Conservation (phyloP, 2,329 filamentous ascomycete genomes). For the Hypoxylon sp. region DNA sequence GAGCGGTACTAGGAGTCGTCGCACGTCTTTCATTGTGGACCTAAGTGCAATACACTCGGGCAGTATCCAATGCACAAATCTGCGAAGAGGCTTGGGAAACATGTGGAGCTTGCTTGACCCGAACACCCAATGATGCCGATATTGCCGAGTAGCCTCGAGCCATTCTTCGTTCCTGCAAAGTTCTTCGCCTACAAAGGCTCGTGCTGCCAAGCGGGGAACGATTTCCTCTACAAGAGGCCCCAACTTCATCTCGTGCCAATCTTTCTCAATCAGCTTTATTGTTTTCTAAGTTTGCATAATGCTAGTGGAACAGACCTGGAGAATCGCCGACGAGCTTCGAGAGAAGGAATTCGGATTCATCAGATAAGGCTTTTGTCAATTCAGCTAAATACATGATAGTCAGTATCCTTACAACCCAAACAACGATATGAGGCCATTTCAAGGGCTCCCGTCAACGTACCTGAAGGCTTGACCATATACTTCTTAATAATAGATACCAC, state of each 20-base stretch:
- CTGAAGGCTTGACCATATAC: slow-evolving; percentile 15
- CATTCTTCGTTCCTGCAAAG: slow-evolving; percentile 62
- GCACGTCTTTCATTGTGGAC: slow-evolving; percentile 50
- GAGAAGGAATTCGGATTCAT: slow-evolving; percentile 37
- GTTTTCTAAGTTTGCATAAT: neutral
- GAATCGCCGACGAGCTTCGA: slow-evolving; percentile 34
- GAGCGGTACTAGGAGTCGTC: slow-evolving; percentile 38
- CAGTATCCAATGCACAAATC: slow-evolving; percentile 60
- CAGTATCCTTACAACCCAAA: neutral
- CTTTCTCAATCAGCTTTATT: slow-evolving; percentile 46
- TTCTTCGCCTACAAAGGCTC: slow-evolving; percentile 62
- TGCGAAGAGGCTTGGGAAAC: slow-evolving; percentile 58
- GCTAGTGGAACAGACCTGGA: slow-evolving; percentile 26
- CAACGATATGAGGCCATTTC: neutral
- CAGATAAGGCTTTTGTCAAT: slow-evolving; percentile 38
- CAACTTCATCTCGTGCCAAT: slow-evolving; percentile 59
- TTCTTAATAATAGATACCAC: slow-evolving; percentile 15
- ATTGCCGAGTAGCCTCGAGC: slow-evolving; percentile 59
- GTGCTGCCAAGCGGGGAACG: slow-evolving; percentile 63
- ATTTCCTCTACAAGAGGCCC: slow-evolving; percentile 54
- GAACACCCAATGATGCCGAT: slow-evolving; percentile 55
- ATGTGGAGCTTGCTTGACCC: slow-evolving; percentile 54
- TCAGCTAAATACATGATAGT: slow-evolving; percentile 24
- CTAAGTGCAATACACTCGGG: slow-evolving; percentile 57
- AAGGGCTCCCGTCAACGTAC: slow-evolving; percentile 2